Evolutionary conservation across 1,284 basidiomycete genomes (phyloP).

Genomic region (Malassezia restricta): DNA sequence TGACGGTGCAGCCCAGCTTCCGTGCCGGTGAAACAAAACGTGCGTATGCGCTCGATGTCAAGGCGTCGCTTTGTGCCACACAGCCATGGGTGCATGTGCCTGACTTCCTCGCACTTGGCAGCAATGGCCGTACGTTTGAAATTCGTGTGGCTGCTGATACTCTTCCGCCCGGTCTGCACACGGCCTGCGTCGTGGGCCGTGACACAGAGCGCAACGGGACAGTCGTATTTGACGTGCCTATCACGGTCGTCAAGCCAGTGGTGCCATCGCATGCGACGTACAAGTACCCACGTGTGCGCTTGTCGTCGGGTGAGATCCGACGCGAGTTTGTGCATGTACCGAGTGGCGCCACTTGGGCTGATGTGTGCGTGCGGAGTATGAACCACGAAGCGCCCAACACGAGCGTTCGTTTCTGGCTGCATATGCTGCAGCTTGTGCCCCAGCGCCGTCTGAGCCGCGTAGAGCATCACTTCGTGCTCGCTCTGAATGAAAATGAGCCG

Average conservation of each 20-base stretch:
- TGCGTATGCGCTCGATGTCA: slow-evolving; percentile 38
- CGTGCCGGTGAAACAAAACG: slow-evolving; percentile 37
- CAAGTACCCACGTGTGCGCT: slow-evolving; percentile 21
- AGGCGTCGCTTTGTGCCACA: slow-evolving; percentile 26
- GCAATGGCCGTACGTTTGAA: slow-evolving; percentile 45
- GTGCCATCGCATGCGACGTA: slow-evolving; percentile 26
- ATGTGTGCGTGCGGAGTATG: slow-evolving; percentile 34
- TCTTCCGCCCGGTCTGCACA: slow-evolving; percentile 40
- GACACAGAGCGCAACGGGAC: slow-evolving; percentile 34
- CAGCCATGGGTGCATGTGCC: slow-evolving; percentile 41
- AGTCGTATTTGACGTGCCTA: slow-evolving; percentile 42
- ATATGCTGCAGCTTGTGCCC: slow-evolving; percentile 43
- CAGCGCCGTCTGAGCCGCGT: slow-evolving; percentile 36
- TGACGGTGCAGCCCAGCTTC: slow-evolving; percentile 40
- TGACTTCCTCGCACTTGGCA: slow-evolving; percentile 39
- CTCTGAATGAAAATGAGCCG: slow-evolving; percentile 42
- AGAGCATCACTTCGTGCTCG: slow-evolving; percentile 41
- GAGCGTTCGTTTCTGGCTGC: slow-evolving; percentile 45
- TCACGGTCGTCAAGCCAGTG: slow-evolving; percentile 45
- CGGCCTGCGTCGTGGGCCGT: slow-evolving; percentile 37
- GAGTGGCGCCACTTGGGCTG: slow-evolving; percentile 46
- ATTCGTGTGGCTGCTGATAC: slow-evolving; percentile 42
- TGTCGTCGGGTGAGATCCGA: slow-evolving; percentile 37
- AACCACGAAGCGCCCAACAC: slow-evolving; percentile 33
- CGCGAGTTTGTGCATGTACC: slow-evolving; percentile 44